Evolutionary conservation across 495 filamentous ascomycete species (phyloP), one percentile per base, ranked within the genome.

Genomic region (Tirmania nivea): DNA sequence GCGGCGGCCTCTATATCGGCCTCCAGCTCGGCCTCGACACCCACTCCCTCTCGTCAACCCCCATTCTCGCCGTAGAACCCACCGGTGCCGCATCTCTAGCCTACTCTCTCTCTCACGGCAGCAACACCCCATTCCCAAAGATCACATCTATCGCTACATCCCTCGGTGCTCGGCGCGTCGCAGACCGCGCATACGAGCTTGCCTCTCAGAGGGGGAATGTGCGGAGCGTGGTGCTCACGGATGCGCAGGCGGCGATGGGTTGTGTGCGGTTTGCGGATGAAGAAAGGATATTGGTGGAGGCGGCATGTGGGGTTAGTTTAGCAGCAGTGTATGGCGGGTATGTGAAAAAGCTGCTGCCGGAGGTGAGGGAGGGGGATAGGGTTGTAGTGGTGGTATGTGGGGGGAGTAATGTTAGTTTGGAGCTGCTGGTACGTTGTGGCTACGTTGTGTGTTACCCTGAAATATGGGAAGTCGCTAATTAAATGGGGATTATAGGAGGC

Each of bases 351-450:
- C 68, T 73, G 25, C 55, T 92, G 20, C 76, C 83, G 0, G 69
- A 70, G 49, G 68, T 71, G 56, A 75, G 70, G 60, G 63, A 66
- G 35, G 67, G 73, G 49, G 80, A 74, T 58, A 83, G 83, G 56
- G 75, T 96, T 31, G 86, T 95, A 6, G 71, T 96, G 52, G 71
- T 94, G 21, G 76, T 94, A 20, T 96, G 89, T 64, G 89, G 89
- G 0, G 89, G 89, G n/a, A 31, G 48, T 19, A 6, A 4, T 50
- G 20, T 50, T 50, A 50, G 21, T 50, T 50, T 50, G 48, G 48
- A 12, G 2, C 3, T 50, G 48, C 25, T 50, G 48, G 48, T 45
- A 45, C 12, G 39, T 45, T 3, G 12, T 45, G 39, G 36, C 9
- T 45, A 4, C 39, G 39, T 45, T 45, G 1, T 42, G n/a, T 3